phyloP scores from a whole-genome alignment of 2,329 filamentous ascomycete species.

The Aureobasidium vineae region DNA sequence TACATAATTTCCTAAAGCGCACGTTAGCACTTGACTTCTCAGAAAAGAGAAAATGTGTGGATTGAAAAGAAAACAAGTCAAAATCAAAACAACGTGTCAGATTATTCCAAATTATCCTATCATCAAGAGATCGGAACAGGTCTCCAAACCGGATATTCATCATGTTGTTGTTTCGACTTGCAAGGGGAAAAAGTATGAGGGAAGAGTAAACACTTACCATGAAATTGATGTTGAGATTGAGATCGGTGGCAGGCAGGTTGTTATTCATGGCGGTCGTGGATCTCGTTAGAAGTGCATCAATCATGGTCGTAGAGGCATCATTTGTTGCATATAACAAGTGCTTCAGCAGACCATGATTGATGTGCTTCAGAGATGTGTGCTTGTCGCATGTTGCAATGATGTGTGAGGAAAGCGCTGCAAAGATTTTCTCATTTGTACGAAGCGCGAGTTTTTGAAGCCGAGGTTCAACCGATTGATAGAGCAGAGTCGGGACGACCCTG shows the following conservation, averaged over 20 bases:
- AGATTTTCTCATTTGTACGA: background rate
- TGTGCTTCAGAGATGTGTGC: background rate
- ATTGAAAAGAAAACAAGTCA: background rate
- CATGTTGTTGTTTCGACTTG: conserved; percentile 2
- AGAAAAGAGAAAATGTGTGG: background rate
- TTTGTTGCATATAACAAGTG: background rate
- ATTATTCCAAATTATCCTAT: conserved; percentile 18
- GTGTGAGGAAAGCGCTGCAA: background rate
- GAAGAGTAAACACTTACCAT: conserved; percentile 1
- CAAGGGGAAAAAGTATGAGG: background rate
- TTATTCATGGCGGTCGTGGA: background rate
- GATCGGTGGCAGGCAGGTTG: background rate
- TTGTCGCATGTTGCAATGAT: background rate
- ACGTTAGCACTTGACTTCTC: background rate
- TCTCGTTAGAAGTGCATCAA: background rate
- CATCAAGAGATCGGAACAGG: conserved; percentile 23
- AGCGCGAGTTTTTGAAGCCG: background rate
- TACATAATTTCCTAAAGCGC: background rate
- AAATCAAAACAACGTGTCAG: background rate
- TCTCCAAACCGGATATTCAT: conserved; percentile 25
- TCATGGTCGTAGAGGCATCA: background rate
- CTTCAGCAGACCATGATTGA: background rate
- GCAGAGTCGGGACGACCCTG: background rate
- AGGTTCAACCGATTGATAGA: background rate
- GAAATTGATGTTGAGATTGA: background rate